Conservation (phyloP, 2,329 filamentous ascomycete genomes). For the Bretziella fagacearum region DNA sequence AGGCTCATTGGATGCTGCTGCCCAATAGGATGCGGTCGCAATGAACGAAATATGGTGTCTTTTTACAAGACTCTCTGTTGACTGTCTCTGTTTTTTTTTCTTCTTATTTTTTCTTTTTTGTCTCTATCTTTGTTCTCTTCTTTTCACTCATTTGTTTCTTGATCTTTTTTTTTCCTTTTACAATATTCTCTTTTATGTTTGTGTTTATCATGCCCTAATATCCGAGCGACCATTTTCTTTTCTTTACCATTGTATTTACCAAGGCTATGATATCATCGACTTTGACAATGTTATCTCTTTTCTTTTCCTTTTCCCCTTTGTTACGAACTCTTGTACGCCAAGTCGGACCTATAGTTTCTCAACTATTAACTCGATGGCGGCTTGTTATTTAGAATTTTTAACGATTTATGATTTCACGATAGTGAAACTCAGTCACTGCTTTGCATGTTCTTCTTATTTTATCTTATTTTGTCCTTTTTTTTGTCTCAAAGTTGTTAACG, state of each 20-base stretch:
- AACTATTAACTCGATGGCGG: not conserved
- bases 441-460: not conserved
- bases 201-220: no score
- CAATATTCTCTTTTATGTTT: not conserved
- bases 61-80: not conserved
- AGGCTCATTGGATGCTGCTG: not conserved
- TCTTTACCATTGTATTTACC: no score
- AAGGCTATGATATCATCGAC: no score
- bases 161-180: not conserved
- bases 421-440: not conserved
- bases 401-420: not conserved
- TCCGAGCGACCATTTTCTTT: no score
- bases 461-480: slow-evolving; percentile 1
- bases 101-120: not conserved
- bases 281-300: no score
- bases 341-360: not conserved
- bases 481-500: not conserved
- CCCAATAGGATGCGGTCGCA: no score
- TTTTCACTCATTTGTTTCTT: not conserved
- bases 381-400: not conserved
- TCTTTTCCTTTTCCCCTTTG: slow-evolving; percentile 1
- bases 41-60: not conserved
- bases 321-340: not conserved
- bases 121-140: not conserved
- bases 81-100: not conserved